Conservation (phyloP, 495 filamentous ascomycete species). For the Neurospora sp. region DNA sequence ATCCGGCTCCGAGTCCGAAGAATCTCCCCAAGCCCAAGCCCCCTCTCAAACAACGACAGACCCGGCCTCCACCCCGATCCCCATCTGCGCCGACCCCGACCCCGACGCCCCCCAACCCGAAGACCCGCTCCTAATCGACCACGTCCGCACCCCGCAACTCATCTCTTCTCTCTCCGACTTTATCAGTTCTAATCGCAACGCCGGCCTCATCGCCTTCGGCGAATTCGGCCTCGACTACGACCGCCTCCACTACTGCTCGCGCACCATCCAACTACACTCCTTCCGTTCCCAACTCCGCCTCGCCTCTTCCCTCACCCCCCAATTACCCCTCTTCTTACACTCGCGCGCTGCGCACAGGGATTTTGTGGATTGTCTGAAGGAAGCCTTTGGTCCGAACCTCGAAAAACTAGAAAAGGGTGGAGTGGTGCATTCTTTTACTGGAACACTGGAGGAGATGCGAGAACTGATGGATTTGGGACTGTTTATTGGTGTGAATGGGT, state of each 20-base stretch:
- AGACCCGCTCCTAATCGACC: slow-evolving; percentile 27
- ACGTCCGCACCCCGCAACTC: slow-evolving; percentile 28
- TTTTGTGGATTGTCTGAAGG: slow-evolving; percentile 56
- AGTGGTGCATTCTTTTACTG: slow-evolving; percentile 86
- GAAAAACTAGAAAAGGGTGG: slow-evolving; percentile 57
- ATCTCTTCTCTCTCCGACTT: slow-evolving; percentile 50
- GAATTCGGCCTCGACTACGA: slow-evolving; percentile 97
- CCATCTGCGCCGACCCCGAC: slow-evolving; percentile 24
- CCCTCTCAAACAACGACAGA: too few species aligned
- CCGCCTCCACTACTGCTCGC: slow-evolving; percentile 65
- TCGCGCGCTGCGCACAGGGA: slow-evolving; percentile 75
- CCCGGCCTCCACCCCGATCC: slow-evolving; percentile 3
- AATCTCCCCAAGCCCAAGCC: background rate
- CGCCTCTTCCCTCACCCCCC: slow-evolving; percentile 53
- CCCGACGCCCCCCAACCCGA: slow-evolving; percentile 30
- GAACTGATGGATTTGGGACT: slow-evolving; percentile 65
- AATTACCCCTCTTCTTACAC: slow-evolving; percentile 82
- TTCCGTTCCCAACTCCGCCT: slow-evolving; percentile 73
- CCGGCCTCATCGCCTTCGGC: slow-evolving; percentile 89
- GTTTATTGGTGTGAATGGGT: slow-evolving; percentile 83
- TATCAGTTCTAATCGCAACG: too few species aligned
- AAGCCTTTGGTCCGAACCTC: slow-evolving; percentile 32
- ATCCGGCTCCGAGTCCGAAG: slow-evolving; percentile 19
- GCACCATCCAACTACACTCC: slow-evolving; percentile 70
- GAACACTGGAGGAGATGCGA: slow-evolving; percentile 71